Evolutionary conservation across 2,329 filamentous ascomycete species (phyloP).

Genomic region (Claviceps digitariae): DNA sequence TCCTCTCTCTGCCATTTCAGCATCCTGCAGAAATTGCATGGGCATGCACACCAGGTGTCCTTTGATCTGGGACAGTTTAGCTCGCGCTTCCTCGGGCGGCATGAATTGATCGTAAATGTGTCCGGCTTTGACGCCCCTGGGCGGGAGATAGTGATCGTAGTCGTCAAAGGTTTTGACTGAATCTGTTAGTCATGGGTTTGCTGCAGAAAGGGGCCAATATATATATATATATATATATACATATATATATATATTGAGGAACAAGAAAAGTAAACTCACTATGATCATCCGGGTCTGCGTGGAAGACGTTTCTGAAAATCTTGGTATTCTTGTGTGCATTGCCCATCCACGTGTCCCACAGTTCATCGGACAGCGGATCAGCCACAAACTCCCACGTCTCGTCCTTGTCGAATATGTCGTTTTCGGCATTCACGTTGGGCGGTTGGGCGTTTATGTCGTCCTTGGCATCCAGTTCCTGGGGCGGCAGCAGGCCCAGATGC

Average conservation of each 20-base stretch:
- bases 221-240: background rate
- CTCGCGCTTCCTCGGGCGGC: slow-evolving; percentile 56
- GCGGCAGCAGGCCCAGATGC: slow-evolving; percentile 68
- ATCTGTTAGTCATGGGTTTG: background rate
- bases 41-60: slow-evolving; percentile 95
- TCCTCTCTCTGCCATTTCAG: slow-evolving; percentile 79
- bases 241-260: background rate
- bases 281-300: slow-evolving; percentile 78
- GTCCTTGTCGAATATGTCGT: slow-evolving; percentile 47
- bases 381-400: slow-evolving; percentile 52
- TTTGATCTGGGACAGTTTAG: slow-evolving; percentile 65
- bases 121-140: slow-evolving; percentile 60
- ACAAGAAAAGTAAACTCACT: slow-evolving; percentile 27
- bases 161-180: slow-evolving; percentile 76
- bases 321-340: slow-evolving; percentile 59
- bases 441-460: slow-evolving; percentile 63
- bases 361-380: slow-evolving; percentile 53
- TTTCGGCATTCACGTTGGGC: slow-evolving; percentile 50
- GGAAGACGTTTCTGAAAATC: slow-evolving; percentile 68
- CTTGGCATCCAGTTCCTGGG: slow-evolving; percentile 55
- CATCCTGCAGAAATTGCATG: slow-evolving; percentile 72
- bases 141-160: slow-evolving; percentile 66
- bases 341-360: slow-evolving; percentile 57
- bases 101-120: slow-evolving; percentile 76
- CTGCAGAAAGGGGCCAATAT: background rate